Evolutionary conservation across 2,329 filamentous ascomycete species (phyloP).

Genomic region (Phyllosticta citrichinensis): DNA sequence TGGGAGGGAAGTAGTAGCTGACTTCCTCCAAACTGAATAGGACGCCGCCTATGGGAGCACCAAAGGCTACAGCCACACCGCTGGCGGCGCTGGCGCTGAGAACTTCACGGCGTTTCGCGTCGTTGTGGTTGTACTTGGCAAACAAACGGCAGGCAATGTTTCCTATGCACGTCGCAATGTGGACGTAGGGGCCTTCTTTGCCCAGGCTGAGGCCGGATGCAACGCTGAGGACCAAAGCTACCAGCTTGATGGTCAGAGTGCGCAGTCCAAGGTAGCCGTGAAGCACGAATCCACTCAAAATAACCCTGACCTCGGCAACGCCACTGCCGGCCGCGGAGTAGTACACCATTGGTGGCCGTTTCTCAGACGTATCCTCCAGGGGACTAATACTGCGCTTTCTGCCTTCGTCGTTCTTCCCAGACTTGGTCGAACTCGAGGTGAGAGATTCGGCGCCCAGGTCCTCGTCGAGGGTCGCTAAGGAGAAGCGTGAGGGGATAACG

Average conservation of each 20-base stretch:
- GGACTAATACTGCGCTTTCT: conserved; percentile 32
- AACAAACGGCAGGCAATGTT: conserved; percentile 95
- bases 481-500: conserved; percentile 79
- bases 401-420: conserved; percentile 34
- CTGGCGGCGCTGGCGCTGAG: conserved; percentile 87
- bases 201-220: conserved; percentile 87
- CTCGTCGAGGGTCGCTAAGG: conserved; percentile 81
- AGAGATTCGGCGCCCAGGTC: conserved; percentile 61
- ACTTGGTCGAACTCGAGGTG: conserved; percentile 26
- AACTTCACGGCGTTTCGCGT: conserved; percentile 86
- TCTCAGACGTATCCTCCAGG: conserved; percentile 28
- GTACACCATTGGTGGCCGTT: conserved; percentile 69
- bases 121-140: conserved; percentile 84
- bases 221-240: conserved; percentile 76
- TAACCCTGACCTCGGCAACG: conserved; percentile 94
- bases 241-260: conserved; percentile 76
- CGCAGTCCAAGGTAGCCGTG: conserved; percentile 89
- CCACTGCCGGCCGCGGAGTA: conserved; percentile 94
- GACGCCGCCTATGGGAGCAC: conserved; percentile 80
- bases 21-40: conserved; percentile 93
- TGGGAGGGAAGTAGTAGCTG: conserved; percentile 93
- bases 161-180: conserved; percentile 88
- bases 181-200: conserved; percentile 95
- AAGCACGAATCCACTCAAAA: conserved; percentile 92
- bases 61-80: conserved; percentile 89